These are phyloP conservation scores for Annulohypoxylon truncatum DNA, from an alignment of 2,329 filamentous ascomycete species.

Conservation along the genomic window DNA sequence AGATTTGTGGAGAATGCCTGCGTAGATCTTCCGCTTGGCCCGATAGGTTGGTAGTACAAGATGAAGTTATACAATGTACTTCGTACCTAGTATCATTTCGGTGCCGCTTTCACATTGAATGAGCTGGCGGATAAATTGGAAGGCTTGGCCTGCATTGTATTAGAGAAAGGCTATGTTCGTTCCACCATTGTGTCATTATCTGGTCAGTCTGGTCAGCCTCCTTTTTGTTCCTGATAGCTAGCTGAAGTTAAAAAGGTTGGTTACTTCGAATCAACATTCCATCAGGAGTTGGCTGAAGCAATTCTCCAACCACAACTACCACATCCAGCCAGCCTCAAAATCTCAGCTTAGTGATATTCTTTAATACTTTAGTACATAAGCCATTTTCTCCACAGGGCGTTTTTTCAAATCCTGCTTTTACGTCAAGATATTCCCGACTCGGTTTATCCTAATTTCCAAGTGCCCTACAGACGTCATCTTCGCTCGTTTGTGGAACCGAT, in stretches of 20 bases:
- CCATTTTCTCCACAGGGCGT: background rate
- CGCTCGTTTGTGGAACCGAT: conserved; percentile 20
- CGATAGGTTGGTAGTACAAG: conserved; percentile 4
- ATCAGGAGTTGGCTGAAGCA: background rate
- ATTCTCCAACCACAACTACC: background rate
- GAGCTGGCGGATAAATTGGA: background rate
- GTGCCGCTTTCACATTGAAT: conserved; percentile 5
- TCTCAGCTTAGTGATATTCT: background rate
- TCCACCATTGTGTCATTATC: conserved; percentile 14
- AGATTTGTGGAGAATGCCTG: conserved; percentile 6
- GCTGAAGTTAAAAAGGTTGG: conserved; percentile 20
- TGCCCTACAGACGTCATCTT: conserved; percentile 30
- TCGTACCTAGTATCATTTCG: background rate
- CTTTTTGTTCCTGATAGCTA: conserved; percentile 8
- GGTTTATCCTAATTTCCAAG: conserved; percentile 12
- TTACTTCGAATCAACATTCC: conserved; percentile 18
- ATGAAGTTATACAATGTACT: conserved; percentile 7
- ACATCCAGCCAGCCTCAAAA: background rate
- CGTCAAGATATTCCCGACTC: background rate
- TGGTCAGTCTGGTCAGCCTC: conserved; percentile 4
- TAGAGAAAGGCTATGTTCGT: conserved; percentile 16
- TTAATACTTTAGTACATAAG: background rate
- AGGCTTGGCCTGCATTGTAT: conserved; percentile 13
- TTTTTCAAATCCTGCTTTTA: conserved; percentile 1
- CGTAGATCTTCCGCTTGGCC: background rate